A percentile compares a stretch with the other conserved stretches of the same genome.
Conservation (phyloP, 495 filamentous ascomycete genomes). For the Choiromyces venosus region DNA sequence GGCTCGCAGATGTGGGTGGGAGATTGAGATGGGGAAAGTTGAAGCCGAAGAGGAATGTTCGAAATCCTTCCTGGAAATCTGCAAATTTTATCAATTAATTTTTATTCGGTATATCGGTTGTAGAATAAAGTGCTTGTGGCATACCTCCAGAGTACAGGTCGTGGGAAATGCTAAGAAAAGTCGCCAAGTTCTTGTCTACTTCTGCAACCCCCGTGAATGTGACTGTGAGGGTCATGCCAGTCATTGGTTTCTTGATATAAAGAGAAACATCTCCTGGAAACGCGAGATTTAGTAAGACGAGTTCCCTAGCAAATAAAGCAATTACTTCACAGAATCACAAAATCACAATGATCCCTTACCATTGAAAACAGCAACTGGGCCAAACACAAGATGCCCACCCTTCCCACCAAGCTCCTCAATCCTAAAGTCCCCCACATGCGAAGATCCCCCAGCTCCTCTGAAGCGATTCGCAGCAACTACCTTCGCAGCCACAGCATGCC, state of each 20-base stretch:
- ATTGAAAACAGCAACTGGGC: slow-evolving; percentile 40
- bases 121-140: background rate
- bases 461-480: slow-evolving; percentile 39
- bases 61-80: slow-evolving; percentile 37
- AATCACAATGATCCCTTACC: slow-evolving; percentile 19
- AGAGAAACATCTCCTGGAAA: slow-evolving; percentile 32
- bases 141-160: slow-evolving; percentile 36
- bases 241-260: slow-evolving; percentile 34
- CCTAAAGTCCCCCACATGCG: slow-evolving; percentile 32
- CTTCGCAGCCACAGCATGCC: slow-evolving; percentile 38
- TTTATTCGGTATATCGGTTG: background rate
- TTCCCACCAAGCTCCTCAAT: slow-evolving; percentile 39
- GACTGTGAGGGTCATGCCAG: slow-evolving; percentile 34
- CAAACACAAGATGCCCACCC: slow-evolving; percentile 35
- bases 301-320: background rate
- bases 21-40: slow-evolving; percentile 40
- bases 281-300: slow-evolving; percentile 10
- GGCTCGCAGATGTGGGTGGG: slow-evolving; percentile 36
- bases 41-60: slow-evolving; percentile 41
- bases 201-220: slow-evolving; percentile 36
- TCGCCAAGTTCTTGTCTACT: slow-evolving; percentile 25
- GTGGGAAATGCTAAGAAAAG: slow-evolving; percentile 31
- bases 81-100: slow-evolving; percentile 2
- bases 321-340: background rate
- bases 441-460: slow-evolving; percentile 27